Evolutionary conservation across 192 early-diverging fungal species (phyloP).

Genomic region (Backusella circina): DNA sequence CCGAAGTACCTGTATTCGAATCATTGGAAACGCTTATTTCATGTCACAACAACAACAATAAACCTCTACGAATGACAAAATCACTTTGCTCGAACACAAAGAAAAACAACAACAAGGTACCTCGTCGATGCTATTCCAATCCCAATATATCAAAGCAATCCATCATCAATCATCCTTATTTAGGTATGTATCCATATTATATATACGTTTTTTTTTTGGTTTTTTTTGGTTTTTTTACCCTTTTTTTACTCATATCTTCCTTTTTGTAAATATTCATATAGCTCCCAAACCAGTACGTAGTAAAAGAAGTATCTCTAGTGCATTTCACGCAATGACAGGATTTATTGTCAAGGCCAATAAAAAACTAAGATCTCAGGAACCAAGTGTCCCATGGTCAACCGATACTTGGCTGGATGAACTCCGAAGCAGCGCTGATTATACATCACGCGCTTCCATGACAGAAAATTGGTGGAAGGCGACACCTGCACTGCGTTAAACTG

Average conservation of each 20-base stretch:
- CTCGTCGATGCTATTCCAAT: background rate
- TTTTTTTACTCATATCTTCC: background rate
- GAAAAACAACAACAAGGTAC: background rate
- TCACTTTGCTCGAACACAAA: background rate
- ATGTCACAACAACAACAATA: constrained; percentile 2
- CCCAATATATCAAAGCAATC: background rate
- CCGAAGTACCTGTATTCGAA: background rate
- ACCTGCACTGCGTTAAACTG: background rate
- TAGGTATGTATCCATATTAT: background rate
- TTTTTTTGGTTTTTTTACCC: too few species aligned
- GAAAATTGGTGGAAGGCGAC: background rate
- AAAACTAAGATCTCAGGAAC: background rate
- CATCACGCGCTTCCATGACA: background rate
- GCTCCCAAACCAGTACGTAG: background rate
- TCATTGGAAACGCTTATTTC: constrained; percentile 4
- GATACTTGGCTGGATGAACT: background rate
- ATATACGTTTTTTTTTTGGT: background rate
- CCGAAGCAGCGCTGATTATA: background rate
- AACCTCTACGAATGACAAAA: background rate
- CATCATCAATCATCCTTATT: background rate
- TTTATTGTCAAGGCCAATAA: background rate
- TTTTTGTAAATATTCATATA: background rate
- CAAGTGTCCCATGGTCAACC: background rate
- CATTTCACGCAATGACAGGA: constrained; percentile 4
- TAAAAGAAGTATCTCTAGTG: background rate